phyloP scores from a whole-genome alignment of 805 yeast species.

The Limtongia smithiae region DNA sequence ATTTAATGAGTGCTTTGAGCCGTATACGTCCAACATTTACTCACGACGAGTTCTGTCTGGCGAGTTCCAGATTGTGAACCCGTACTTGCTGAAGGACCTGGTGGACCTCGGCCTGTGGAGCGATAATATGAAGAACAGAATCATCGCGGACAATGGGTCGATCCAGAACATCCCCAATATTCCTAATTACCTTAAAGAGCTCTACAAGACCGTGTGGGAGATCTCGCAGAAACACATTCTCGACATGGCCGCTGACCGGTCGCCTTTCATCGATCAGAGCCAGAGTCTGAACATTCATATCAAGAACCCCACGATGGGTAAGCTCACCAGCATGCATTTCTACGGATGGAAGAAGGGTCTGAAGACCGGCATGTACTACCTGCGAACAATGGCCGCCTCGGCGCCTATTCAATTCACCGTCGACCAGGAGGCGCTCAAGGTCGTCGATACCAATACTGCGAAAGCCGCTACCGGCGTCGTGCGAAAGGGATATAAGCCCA shows the following conservation, averaged over 20 bases:
- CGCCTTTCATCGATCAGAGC: constrained; percentile 76
- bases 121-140: constrained; percentile 69
- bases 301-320: constrained; percentile 90
- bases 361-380: constrained; percentile 97
- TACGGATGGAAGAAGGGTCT: constrained; percentile 98
- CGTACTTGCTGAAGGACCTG: constrained; percentile 76
- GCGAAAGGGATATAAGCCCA: constrained; percentile 15
- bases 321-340: constrained; percentile 95
- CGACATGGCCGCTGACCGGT: constrained; percentile 80
- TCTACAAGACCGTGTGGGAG: constrained; percentile 98
- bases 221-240: constrained; percentile 79
- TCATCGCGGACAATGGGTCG: constrained; percentile 78
- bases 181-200: constrained; percentile 66
- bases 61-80: constrained; percentile 89
- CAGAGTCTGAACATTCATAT: constrained; percentile 89
- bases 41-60: constrained; percentile 89
- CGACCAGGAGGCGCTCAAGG: constrained; percentile 47
- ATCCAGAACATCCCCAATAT: constrained; percentile 69
- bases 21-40: constrained; percentile 88
- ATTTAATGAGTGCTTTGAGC: constrained; percentile 93
- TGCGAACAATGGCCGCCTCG: constrained; percentile 96
- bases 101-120: constrained; percentile 81
- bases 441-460: constrained; percentile 21
- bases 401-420: constrained; percentile 92
- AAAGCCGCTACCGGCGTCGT: neutral